Evolutionary conservation across 139 green algal species (phyloP).

Genomic region (Cymbomonas tetramitiformis): DNA sequence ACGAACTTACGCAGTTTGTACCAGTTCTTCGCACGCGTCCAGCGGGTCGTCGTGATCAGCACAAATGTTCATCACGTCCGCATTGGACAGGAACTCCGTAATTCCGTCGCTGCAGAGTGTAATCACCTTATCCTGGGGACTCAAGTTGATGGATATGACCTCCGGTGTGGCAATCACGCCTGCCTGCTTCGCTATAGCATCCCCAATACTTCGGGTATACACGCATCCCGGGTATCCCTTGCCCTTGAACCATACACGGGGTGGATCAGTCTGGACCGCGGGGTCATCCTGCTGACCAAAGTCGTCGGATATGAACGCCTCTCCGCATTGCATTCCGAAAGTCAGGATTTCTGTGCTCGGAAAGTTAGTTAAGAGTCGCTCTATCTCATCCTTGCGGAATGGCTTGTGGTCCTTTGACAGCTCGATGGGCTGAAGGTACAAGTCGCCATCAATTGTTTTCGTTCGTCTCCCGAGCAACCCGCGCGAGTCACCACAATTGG

Average conservation of each 20-base stretch:
- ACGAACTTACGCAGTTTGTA: slow-evolving; percentile 67
- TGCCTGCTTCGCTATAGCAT: slow-evolving; percentile 69
- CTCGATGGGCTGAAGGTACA: no score
- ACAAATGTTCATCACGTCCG: slow-evolving; percentile 78
- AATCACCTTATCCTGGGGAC: slow-evolving; percentile 45
- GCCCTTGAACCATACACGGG: slow-evolving; percentile 67
- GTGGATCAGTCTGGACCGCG: slow-evolving; percentile 65
- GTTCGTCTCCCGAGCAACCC: no score
- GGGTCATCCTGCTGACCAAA: background rate
- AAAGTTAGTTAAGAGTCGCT: no score
- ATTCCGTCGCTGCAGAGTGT: slow-evolving; percentile 83
- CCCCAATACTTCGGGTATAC: slow-evolving; percentile 85
- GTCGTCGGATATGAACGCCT: slow-evolving; percentile 1
- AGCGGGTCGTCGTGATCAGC: slow-evolving; percentile 35
- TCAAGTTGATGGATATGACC: slow-evolving; percentile 43
- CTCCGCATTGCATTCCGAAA: slow-evolving; percentile 7
- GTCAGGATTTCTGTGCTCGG: no score
- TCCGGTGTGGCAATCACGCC: slow-evolving; percentile 80
- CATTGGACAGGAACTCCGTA: slow-evolving; percentile 83
- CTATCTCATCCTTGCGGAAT: no score
- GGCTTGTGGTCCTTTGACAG: no score
- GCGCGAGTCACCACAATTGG: no score
- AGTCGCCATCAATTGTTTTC: no score
- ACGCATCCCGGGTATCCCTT: slow-evolving; percentile 80
- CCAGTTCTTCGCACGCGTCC: slow-evolving; percentile 53